Evolutionary conservation across 768 basidiomycete species (phyloP), one percentile per base, ranked within the genome.

Genomic region (Rhizopogon sp.): DNA sequence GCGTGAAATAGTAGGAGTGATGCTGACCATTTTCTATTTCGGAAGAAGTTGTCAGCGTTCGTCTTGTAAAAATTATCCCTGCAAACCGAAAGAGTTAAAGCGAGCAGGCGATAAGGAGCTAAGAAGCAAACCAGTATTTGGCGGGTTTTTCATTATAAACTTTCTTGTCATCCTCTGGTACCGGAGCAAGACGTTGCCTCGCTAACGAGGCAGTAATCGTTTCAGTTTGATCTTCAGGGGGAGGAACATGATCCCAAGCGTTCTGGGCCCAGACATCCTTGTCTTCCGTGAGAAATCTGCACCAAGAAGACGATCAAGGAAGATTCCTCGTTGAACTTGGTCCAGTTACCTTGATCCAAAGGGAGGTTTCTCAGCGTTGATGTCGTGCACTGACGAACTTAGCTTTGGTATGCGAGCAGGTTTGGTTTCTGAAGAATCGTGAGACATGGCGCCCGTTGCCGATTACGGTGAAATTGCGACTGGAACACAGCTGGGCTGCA

Each of bases 31-130:
- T 93, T 90, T 55, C 97, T 79, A 70, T 98, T 86, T 40, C 90
- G 87, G 76, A 98, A 99, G 72, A 99, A 98, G 61, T 95, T 94
- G 64, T 74, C 80, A 20, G 82, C 76, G 58, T 96, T 94, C 52
- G 77, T 78, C 62, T 88, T 87, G 77, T 99, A 98, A 64, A 98
- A 98, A 53, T 85, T 84, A 66, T 98, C 90, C 95, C 95, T 97
- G 63, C 60, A 71, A 5, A 58, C 55, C 6, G 64, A 47, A 22
- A 63, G 6, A 70, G 58, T 67, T 29, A 62, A 37, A 10, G 49
- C 66, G 44, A 58, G 56, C 3, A 60, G 58, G 54, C 71, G 63
- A 61, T 71, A 70, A 17, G 57, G n/a, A 60, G 68, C 64, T 42
- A 28, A 13, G 25, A 6, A 11, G 39, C 73, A 50, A 58, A 89